These are phyloP conservation scores for Aspergillus sclerotiicarbonarius DNA, from an alignment of 495 filamentous ascomycete genomes.

Conservation along the genomic window DNA sequence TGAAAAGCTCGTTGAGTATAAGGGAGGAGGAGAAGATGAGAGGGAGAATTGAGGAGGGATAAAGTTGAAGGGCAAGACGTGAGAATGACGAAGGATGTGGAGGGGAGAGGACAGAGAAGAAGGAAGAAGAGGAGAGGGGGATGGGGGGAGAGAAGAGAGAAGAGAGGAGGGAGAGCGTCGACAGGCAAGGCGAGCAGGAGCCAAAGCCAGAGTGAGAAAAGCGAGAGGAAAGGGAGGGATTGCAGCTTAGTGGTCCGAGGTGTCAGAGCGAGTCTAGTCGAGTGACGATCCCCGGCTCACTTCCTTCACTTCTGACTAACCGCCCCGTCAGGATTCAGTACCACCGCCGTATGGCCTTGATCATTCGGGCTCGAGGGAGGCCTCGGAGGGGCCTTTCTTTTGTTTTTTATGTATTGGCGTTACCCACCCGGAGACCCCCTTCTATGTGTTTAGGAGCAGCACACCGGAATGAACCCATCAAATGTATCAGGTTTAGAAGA, in stretches of 20 bases:
- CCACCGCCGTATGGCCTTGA: background rate
- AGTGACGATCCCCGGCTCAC: slow-evolving; percentile 6
- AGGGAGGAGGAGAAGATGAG: background rate
- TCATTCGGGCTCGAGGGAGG: background rate
- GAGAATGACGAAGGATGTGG: slow-evolving; percentile 20
- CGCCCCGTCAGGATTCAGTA: background rate
- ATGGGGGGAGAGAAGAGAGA: slow-evolving; percentile 10
- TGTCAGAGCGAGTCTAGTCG: slow-evolving; percentile 7
- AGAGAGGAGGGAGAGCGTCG: slow-evolving; percentile 8
- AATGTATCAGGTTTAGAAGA: background rate
- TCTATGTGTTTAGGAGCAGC: background rate
- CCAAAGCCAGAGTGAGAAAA: slow-evolving; percentile 5
- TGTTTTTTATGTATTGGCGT: background rate
- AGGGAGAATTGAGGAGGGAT: slow-evolving; percentile 20
- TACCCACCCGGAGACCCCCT: background rate
- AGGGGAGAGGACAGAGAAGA: slow-evolving; percentile 10
- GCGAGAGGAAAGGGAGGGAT: slow-evolving; percentile 3
- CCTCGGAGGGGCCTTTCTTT: background rate
- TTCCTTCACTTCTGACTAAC: slow-evolving; percentile 9
- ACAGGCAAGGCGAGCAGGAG: slow-evolving; percentile 6
- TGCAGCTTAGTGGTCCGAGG: slow-evolving; percentile 1
- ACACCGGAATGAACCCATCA: background rate
- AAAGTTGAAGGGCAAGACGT: slow-evolving; percentile 20
- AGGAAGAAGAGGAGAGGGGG: slow-evolving; percentile 11
- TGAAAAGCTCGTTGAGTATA: slow-evolving; percentile 50